phyloP scores from a whole-genome alignment of 805 yeast genomes.

The Candida sonorensis region DNA sequence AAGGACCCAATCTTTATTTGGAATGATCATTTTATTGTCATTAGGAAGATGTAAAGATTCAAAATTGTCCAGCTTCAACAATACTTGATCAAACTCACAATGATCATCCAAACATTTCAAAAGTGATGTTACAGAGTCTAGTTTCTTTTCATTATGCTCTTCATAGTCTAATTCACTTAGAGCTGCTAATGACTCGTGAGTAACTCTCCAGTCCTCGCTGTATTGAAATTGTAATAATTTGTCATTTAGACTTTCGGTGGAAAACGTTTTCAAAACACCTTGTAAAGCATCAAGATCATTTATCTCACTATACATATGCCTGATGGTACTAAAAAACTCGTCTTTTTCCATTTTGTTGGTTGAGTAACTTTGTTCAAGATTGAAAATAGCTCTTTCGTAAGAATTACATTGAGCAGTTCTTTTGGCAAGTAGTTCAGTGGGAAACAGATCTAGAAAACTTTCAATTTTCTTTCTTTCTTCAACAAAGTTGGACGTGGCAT shows the following conservation, averaged over 20 bases:
- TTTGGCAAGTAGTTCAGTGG: slow-evolving; percentile 65
- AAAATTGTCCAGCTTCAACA: slow-evolving; percentile 39
- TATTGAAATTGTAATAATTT: slow-evolving; percentile 77
- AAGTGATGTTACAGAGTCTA: slow-evolving; percentile 45
- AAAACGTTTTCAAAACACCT: slow-evolving; percentile 72
- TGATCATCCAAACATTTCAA: slow-evolving; percentile 69
- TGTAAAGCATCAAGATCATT: slow-evolving; percentile 88
- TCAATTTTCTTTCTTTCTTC: slow-evolving; percentile 33
- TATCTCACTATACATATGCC: slow-evolving; percentile 75
- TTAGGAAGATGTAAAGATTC: slow-evolving; percentile 15
- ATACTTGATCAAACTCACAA: slow-evolving; percentile 64
- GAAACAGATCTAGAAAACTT: slow-evolving; percentile 45
- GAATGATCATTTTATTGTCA: slow-evolving; percentile 6
- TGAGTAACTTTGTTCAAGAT: slow-evolving; percentile 71
- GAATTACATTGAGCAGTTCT: slow-evolving; percentile 79
- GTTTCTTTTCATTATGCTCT: slow-evolving; percentile 14
- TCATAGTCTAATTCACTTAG: slow-evolving; percentile 36
- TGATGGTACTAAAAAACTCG: slow-evolving; percentile 47
- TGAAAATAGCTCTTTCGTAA: slow-evolving; percentile 80
- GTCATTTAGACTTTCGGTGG: slow-evolving; percentile 64
- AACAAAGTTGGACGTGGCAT: slow-evolving; percentile 6
- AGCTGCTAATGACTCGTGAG: slow-evolving; percentile 77
- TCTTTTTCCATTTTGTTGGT: slow-evolving; percentile 27
- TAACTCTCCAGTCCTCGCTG: slow-evolving; percentile 79
- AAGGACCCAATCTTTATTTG: slow-evolving; percentile 52